Percentiles rank a stretch among this genome's conserved stretches.
Evolutionary conservation across 257 asterid species (phyloP).

Genomic region (Henckelia pumila): DNA sequence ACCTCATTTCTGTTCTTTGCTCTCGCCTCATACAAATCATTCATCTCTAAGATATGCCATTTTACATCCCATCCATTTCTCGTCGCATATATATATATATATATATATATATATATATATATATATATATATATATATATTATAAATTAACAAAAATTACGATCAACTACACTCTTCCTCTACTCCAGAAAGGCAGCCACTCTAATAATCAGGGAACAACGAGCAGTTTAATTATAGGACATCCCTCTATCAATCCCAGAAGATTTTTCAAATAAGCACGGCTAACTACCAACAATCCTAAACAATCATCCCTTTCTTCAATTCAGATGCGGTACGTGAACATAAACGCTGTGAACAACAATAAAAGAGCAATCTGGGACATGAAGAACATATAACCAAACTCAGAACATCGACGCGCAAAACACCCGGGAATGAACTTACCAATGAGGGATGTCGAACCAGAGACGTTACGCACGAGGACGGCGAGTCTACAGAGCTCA

Average conservation of each 20-base stretch:
- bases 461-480: conserved; percentile 47
- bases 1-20: background rate
- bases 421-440: conserved; percentile 15
- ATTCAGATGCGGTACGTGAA: background rate
- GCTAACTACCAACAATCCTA: background rate
- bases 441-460: conserved; percentile 73
- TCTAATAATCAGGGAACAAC: conserved; percentile 2
- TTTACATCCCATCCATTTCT: background rate
- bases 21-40: background rate
- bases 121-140: no score
- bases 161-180: conserved; percentile 2
- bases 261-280: background rate
- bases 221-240: background rate
- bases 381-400: background rate
- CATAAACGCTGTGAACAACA: background rate
- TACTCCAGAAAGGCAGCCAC: conserved; percentile 3
- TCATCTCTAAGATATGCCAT: background rate
- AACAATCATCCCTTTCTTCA: background rate
- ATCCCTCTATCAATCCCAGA: conserved; percentile 4
- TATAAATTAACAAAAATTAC: background rate
- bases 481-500: conserved; percentile 38
- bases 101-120: no score
- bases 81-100: background rate
- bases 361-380: background rate
- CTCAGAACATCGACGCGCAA: background rate